phyloP scores from a whole-genome alignment of 2,329 filamentous ascomycete genomes.

The Pseudohalonectria lignicola region DNA sequence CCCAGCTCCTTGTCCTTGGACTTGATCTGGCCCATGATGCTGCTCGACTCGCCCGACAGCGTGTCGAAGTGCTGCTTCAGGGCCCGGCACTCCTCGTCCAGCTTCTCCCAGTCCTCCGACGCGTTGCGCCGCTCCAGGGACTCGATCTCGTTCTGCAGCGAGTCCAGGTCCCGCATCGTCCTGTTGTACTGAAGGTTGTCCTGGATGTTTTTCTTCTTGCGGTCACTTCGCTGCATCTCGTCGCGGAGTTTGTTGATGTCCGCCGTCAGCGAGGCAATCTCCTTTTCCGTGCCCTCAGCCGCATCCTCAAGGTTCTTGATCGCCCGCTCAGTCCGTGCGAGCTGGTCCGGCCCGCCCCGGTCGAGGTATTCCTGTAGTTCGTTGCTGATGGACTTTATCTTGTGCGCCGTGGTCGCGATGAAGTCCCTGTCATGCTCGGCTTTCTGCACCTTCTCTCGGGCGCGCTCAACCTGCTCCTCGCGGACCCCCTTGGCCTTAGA shows the following conservation, averaged over 20 bases:
- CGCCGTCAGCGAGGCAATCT: constrained; percentile 54
- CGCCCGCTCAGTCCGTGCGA: constrained; percentile 58
- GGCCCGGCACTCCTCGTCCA: constrained; percentile 55
- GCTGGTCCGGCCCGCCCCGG: constrained; percentile 59
- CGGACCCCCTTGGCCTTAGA: constrained; percentile 63
- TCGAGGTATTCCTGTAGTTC: constrained; percentile 75
- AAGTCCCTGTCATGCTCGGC: constrained; percentile 60
- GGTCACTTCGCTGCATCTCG: constrained; percentile 67
- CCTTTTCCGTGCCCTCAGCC: constrained; percentile 53
- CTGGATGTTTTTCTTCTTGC: constrained; percentile 73
- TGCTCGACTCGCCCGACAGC: constrained; percentile 61
- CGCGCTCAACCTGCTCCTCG: constrained; percentile 64
- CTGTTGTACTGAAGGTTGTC: constrained; percentile 85
- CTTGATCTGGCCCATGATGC: constrained; percentile 67
- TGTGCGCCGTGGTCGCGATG: constrained; percentile 63
- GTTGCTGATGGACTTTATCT: constrained; percentile 62
- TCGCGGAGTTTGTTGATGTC: constrained; percentile 69
- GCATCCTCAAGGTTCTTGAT: constrained; percentile 57
- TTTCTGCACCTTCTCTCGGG: constrained; percentile 60
- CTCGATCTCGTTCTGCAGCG: constrained; percentile 57
- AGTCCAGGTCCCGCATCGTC: constrained; percentile 56
- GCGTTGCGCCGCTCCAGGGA: constrained; percentile 71
- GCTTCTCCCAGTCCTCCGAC: constrained; percentile 68
- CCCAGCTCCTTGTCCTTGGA: constrained; percentile 74
- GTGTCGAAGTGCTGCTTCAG: constrained; percentile 59